A percentile compares a stretch with the other conserved stretches of the same genome.
Evolutionary conservation across 345 rosid genomes (phyloP).

Genomic region (Eutrema heterophyllum): DNA sequence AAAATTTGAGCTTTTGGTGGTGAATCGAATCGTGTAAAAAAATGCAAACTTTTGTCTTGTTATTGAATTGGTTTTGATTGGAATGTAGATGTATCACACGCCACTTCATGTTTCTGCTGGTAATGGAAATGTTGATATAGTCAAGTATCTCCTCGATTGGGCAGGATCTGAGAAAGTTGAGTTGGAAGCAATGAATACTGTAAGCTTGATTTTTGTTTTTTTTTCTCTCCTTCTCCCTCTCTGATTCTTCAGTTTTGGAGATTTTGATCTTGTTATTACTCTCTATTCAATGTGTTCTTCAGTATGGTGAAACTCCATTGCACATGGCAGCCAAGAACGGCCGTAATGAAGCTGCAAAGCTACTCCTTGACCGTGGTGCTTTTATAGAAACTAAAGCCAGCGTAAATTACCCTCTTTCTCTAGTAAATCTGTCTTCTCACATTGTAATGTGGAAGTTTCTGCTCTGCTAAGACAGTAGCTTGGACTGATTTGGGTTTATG

Average conservation of each 20-base stretch:
- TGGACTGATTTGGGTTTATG: slow-evolving; percentile 13
- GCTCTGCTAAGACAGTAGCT: not conserved
- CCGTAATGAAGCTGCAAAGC: slow-evolving; percentile 66
- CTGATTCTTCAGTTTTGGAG: not conserved
- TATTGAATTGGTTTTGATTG: slow-evolving; percentile 12
- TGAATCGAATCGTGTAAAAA: no score
- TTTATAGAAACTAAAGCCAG: slow-evolving; percentile 79
- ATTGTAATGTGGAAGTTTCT: not conserved
- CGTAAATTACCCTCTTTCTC: slow-evolving; percentile 33
- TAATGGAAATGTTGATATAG: slow-evolving; percentile 59
- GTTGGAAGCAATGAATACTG: slow-evolving; percentile 86
- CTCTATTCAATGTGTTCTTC: not conserved
- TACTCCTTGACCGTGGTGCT: slow-evolving; percentile 89
- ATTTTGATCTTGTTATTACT: slow-evolving; percentile 3
- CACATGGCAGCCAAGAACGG: slow-evolving; percentile 99
- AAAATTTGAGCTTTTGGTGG: not conserved
- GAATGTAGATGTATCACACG: slow-evolving; percentile 89
- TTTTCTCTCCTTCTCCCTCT: not conserved
- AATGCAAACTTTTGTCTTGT: not conserved
- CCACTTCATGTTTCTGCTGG: slow-evolving; percentile 97
- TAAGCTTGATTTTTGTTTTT: not conserved
- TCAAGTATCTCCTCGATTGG: slow-evolving; percentile 71
- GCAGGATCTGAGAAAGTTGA: slow-evolving; percentile 69
- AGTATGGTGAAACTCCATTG: slow-evolving; percentile 99
- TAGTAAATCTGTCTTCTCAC: not conserved